Percentiles rank a stretch among this genome's conserved stretches.
Evolutionary conservation across 441 rosid genomes (phyloP).

Genomic region (Pelargonium fulgidum): DNA sequence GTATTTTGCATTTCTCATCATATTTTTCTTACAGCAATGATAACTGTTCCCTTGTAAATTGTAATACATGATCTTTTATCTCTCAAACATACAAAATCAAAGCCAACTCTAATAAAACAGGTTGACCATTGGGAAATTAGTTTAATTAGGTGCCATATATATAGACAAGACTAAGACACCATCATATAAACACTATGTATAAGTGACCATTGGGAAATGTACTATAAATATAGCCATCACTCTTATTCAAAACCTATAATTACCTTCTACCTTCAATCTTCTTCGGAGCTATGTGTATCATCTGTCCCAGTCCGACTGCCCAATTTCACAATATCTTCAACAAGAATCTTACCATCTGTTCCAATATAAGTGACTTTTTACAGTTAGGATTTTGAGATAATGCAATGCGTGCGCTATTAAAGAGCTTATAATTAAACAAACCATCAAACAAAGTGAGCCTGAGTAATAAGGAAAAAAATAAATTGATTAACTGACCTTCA

Average conservation of each 20-base stretch:
- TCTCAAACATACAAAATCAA: no score
- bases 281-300: constrained; percentile 31
- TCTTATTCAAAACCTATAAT: neutral
- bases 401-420: neutral
- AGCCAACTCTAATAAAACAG: no score
- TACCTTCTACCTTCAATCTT: constrained; percentile 20
- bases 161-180: no score
- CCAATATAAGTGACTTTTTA: constrained; percentile 9
- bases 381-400: constrained; percentile 8
- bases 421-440: neutral
- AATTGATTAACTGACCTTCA: constrained; percentile 40
- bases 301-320: constrained; percentile 57
- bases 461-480: neutral
- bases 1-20: no score
- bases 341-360: constrained; percentile 85
- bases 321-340: constrained; percentile 77
- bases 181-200: neutral
- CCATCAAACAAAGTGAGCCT: no score
- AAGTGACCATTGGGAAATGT: neutral
- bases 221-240: neutral
- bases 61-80: no score
- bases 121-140: no score
- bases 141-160: no score
- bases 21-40: no score
- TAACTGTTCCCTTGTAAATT: no score